phyloP scores from a whole-genome alignment of 73 alveolate genomes.

The Paramecium biaurelia region DNA sequence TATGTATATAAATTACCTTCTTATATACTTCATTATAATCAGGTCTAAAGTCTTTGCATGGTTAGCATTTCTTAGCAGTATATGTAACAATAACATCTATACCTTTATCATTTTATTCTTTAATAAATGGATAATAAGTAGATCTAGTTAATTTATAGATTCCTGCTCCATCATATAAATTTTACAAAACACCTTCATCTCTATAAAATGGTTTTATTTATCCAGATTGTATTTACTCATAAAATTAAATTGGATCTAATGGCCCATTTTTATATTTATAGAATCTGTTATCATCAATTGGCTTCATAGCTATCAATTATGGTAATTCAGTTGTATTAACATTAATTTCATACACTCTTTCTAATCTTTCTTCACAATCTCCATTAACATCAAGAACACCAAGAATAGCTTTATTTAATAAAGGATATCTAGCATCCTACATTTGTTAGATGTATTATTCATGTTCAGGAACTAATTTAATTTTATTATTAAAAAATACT shows the following conservation, averaged over 20 bases:
- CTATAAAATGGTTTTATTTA: background rate
- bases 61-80: constrained; percentile 34
- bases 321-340: constrained; percentile 45
- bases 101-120: constrained; percentile 17
- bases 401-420: constrained; percentile 29
- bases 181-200: constrained; percentile 17
- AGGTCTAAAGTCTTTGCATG: constrained; percentile 50
- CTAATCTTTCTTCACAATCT: constrained; percentile 20
- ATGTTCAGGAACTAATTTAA: constrained; percentile 10
- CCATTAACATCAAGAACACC: constrained; percentile 46
- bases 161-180: constrained; percentile 53
- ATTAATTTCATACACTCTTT: background rate
- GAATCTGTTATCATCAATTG: constrained; percentile 35
- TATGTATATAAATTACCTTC: background rate
- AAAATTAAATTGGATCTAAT: background rate
- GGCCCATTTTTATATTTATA: background rate
- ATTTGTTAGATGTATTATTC: background rate
- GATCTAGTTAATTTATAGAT: constrained; percentile 26
- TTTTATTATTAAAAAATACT: background rate
- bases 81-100: constrained; percentile 35
- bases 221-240: background rate
- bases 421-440: constrained; percentile 3
- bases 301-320: constrained; percentile 31
- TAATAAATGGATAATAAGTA: background rate
- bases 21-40: constrained; percentile 45